These are phyloP conservation scores for Rhypophila decipiens DNA, from an alignment of 495 filamentous ascomycete species.

Conservation along the genomic window DNA sequence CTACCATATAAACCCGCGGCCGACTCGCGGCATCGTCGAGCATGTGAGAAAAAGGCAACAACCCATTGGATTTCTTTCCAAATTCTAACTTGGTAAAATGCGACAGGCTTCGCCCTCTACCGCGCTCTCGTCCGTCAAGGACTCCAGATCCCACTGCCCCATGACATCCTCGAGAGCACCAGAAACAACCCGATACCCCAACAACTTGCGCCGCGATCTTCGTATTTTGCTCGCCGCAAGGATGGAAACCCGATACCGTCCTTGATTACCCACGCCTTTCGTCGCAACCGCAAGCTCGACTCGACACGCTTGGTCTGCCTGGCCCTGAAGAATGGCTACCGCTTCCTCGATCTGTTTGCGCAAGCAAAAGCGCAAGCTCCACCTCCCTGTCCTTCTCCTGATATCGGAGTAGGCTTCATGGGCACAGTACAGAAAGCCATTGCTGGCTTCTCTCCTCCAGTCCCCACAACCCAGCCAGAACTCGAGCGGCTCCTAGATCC, in stretches of 20 bases:
- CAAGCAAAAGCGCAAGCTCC: constrained; percentile 1
- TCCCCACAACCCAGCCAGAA: too few relatives aligned
- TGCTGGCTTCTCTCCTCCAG: too few relatives aligned
- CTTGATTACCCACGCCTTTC: constrained; percentile 51
- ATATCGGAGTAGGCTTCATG: too few relatives aligned
- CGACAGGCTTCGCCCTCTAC: constrained; percentile 70
- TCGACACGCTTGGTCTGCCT: constrained; percentile 48
- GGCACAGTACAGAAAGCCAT: not conserved
- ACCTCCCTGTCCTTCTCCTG: constrained; percentile 3
- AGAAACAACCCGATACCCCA: too few relatives aligned
- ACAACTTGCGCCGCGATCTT: too few relatives aligned
- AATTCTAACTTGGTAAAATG: not conserved
- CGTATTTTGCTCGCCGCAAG: too few relatives aligned
- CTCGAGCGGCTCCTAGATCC: too few relatives aligned
- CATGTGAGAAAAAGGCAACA: constrained; percentile 44
- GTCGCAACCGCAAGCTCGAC: constrained; percentile 46
- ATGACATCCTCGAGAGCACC: constrained; percentile 28
- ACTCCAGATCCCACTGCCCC: constrained; percentile 38
- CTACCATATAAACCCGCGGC: constrained; percentile 39
- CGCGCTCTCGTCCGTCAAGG: constrained; percentile 62
- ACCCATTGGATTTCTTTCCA: not conserved
- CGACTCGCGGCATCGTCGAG: constrained; percentile 53
- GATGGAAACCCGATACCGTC: constrained; percentile 32
- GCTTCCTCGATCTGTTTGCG: constrained; percentile 21
- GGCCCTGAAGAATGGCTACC: constrained; percentile 59